phyloP scores from a whole-genome alignment of 2,329 filamentous ascomycete genomes.

The Sporothrix sp. region DNA sequence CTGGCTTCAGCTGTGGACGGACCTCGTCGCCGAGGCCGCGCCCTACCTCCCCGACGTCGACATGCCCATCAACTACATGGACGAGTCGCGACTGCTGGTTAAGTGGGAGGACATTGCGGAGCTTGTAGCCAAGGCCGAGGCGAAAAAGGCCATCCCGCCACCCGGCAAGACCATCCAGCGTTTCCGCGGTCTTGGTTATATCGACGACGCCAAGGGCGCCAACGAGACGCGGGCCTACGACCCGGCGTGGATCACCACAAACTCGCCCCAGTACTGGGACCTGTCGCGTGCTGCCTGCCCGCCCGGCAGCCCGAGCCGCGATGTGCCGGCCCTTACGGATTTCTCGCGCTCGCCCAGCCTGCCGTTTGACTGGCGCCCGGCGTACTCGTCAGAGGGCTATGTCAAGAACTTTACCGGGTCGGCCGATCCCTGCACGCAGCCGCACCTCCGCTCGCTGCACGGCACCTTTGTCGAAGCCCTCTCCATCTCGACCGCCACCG shows the following conservation, averaged over 20 bases:
- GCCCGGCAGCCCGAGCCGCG: slow-evolving; percentile 40
- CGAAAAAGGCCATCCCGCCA: slow-evolving; percentile 33
- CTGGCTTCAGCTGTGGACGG: slow-evolving; percentile 39
- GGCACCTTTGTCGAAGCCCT: slow-evolving; percentile 45
- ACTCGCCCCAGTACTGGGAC: slow-evolving; percentile 47
- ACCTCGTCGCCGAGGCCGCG: slow-evolving; percentile 42
- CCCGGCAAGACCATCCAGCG: slow-evolving; percentile 34
- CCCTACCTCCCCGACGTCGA: slow-evolving; percentile 52
- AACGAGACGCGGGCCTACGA: slow-evolving; percentile 29
- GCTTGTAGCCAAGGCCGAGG: slow-evolving; percentile 39
- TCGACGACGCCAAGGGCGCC: slow-evolving; percentile 23
- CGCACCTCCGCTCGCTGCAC: slow-evolving; percentile 36
- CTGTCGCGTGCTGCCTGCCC: slow-evolving; percentile 47
- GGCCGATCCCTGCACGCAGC: slow-evolving; percentile 46
- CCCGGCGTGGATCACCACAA: slow-evolving; percentile 36
- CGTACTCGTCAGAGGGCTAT: slow-evolving; percentile 33
- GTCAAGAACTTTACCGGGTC: slow-evolving; percentile 47
- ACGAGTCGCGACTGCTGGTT: slow-evolving; percentile 53
- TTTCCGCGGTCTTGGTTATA: slow-evolving; percentile 31
- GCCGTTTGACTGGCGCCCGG: slow-evolving; percentile 17
- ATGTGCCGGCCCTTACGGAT: slow-evolving; percentile 29
- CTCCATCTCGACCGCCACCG: slow-evolving; percentile 37
- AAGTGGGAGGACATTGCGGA: slow-evolving; percentile 46
- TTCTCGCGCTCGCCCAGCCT: slow-evolving; percentile 22
- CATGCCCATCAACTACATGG: slow-evolving; percentile 55